Base-by-base conservation (phyloP, 805 yeast species). In the Metschnikowia lochheadii region DNA sequence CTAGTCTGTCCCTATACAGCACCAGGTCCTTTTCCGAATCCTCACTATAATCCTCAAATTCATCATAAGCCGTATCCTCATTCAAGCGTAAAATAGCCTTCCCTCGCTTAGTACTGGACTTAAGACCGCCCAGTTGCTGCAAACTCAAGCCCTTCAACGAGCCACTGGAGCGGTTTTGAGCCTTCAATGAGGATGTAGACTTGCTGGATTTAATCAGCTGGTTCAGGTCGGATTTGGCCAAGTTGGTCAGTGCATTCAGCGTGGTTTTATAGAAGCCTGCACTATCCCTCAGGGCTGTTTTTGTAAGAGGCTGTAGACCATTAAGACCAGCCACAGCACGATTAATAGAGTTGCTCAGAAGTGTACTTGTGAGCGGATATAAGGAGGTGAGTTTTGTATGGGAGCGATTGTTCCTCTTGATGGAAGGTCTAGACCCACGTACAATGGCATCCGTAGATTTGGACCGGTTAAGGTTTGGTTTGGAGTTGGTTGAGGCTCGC, bases 401-500 rank as follows among this genome's bases (percentile, higher is more conserved):
- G 2, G 76, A 71, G 29, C 74, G 57, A 55, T 66, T 69, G 51
- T 64, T 71, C 38, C 75, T 54, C 40, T 64, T 70, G 32, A 68
- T 50, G 3, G 58, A 58, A 2, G 60, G 55, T n/a, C 55, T 50
- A 20, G 62, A 40, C 17, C 65, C 52, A 40, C 67, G 61, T 8
- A 63, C 49, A 17, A 73, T 61, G 1, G 72, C 76, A 49, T 73
- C 78, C 2, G 76, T 65, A 8, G 77, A 72, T 47, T 70, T 73
- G 18, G 76, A 70, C 48, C 77, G 56, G 54, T 63, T 65, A 43
- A 73, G 59, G 26, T 60, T 50, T 5, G 77, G 77, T 23, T 49
- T 52, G 29, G 45, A 23, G 5, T 53, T 49, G 26, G 48, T 29
- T 10, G 51, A 42, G 8, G 50, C 53, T 8, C 56, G 52, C 23